Evolutionary conservation across 805 yeast species (phyloP).

Genomic region (Wickerhamiella occidentalis): DNA sequence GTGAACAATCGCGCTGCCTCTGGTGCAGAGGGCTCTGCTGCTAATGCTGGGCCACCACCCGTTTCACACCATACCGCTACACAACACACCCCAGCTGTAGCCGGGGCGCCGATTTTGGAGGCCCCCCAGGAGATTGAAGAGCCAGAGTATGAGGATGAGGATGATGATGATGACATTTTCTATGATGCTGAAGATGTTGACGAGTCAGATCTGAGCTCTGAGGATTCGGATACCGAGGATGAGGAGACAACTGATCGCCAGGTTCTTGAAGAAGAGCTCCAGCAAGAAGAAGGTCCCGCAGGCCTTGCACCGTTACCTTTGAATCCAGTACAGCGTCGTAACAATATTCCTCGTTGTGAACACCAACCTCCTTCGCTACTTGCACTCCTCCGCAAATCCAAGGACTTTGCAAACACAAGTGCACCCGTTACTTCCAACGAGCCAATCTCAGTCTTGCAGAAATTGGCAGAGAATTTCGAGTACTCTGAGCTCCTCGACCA

Average conservation of each 20-base stretch:
- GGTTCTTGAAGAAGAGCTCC: neutral
- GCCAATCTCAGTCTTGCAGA: constrained; percentile 73
- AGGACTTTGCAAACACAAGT: constrained; percentile 64
- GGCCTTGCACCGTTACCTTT: constrained; percentile 55
- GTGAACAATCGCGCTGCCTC: neutral
- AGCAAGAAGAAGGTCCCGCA: neutral
- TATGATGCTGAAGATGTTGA: constrained; percentile 18
- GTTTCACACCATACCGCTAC: neutral
- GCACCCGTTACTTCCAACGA: constrained; percentile 95
- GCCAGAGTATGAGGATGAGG: constrained; percentile 8
- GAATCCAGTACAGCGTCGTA: constrained; percentile 38
- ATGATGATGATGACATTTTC: constrained; percentile 16
- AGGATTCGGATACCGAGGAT: constrained; percentile 13
- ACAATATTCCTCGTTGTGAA: constrained; percentile 41
- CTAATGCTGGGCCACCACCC: too few species aligned
- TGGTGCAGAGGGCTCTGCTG: too few species aligned
- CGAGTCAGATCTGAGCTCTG: constrained; percentile 9
- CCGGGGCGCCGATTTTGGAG: neutral
- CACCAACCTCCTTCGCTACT: constrained; percentile 73
- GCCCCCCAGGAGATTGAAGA: neutral
- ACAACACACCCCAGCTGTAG: neutral
- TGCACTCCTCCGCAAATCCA: constrained; percentile 71
- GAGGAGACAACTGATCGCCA: constrained; percentile 15
- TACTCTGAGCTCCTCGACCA: constrained; percentile 60
- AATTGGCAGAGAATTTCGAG: constrained; percentile 69